These are phyloP conservation scores for Sextonia rubra DNA, from an alignment of 164 flowering plant species.

Conservation along the genomic window DNA sequence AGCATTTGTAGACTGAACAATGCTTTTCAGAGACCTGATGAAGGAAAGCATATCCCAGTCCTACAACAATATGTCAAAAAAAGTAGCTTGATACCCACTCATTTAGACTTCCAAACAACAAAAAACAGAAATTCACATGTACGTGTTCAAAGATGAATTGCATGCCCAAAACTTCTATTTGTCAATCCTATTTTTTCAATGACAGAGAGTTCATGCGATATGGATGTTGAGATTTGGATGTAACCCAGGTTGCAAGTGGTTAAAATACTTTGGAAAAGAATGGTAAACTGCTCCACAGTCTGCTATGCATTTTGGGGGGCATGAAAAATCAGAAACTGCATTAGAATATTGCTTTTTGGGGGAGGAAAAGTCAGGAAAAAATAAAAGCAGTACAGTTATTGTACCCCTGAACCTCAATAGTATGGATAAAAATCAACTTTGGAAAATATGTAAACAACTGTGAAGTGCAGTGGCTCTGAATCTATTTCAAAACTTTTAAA, in stretches of 20 bases:
- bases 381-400: too few species aligned
- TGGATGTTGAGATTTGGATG: background rate
- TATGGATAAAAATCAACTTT: background rate
- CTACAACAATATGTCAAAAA: conserved; percentile 33
- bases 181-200: too few species aligned
- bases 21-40: conserved; percentile 67
- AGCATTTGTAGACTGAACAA: conserved; percentile 67
- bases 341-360: too few species aligned
- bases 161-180: too few species aligned
- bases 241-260: background rate
- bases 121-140: too few species aligned
- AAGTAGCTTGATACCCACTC: background rate
- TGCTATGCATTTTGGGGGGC: background rate
- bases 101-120: background rate
- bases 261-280: background rate
- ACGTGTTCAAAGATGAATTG: too few species aligned
- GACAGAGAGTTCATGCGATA: background rate
- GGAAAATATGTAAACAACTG: background rate
- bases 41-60: conserved; percentile 95
- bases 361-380: too few species aligned
- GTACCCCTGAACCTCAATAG: background rate
- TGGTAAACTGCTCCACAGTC: background rate
- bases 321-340: background rate
- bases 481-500: too few species aligned
- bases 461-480: background rate